A percentile compares a stretch with the other conserved stretches of the same genome.
These are phyloP conservation scores for Albifimbria verrucaria DNA, from an alignment of 2,329 filamentous ascomycete genomes.

Conservation along the genomic window DNA sequence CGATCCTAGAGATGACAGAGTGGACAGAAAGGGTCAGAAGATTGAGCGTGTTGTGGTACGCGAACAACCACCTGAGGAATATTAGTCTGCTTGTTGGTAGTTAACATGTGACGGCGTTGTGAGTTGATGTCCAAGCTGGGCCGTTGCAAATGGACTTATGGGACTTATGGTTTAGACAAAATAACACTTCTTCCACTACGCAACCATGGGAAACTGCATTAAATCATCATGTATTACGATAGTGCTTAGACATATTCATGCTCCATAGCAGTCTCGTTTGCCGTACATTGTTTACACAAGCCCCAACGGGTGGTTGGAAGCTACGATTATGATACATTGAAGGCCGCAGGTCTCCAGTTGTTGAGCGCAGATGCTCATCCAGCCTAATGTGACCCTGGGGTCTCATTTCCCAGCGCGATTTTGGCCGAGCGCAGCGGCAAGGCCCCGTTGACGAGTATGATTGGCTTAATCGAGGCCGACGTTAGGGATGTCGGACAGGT, in stretches of 20 bases:
- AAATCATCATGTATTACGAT: constrained; percentile 25
- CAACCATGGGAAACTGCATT: too few species aligned
- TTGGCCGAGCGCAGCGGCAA: not conserved
- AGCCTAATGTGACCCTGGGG: too few species aligned
- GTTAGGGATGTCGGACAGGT: constrained; percentile 46
- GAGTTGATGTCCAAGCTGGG: too few species aligned
- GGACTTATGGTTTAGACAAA: too few species aligned
- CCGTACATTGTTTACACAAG: constrained; percentile 40
- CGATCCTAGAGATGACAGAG: constrained; percentile 82
- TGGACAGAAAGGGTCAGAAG: constrained; percentile 79
- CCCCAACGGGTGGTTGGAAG: constrained; percentile 34
- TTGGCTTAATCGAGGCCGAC: constrained; percentile 51
- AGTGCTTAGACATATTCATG: constrained; percentile 11
- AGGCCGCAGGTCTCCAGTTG: constrained; percentile 24
- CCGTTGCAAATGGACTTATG: too few species aligned
- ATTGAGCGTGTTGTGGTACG: constrained; percentile 40
- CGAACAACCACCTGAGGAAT: constrained; percentile 21
- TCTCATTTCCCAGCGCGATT: not conserved
- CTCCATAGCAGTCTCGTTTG: constrained; percentile 26
- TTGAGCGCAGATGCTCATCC: not conserved
- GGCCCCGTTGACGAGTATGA: not conserved
- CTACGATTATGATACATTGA: constrained; percentile 39
- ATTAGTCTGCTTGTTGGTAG: too few species aligned
- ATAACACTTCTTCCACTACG: too few species aligned
- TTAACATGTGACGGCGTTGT: too few species aligned